Percentiles rank a stretch among this genome's conserved stretches.
phyloP scores from a whole-genome alignment of 1,139 yeast species.

The Saccharomycopsis hybrid region DNA sequence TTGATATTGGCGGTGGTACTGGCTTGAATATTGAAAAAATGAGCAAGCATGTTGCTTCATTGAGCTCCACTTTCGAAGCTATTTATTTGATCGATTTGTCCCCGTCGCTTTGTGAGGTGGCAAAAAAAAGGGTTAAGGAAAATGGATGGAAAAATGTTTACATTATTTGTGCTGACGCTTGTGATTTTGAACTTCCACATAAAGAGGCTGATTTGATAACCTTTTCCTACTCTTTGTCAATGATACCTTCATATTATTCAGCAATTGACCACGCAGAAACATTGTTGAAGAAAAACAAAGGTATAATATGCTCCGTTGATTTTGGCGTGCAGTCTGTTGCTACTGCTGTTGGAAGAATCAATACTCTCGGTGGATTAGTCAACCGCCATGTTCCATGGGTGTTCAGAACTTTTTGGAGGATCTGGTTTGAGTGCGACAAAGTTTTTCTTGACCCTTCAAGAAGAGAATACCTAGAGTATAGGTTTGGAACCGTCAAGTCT shows the following conservation, averaged over 20 bases:
- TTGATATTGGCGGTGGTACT: slow-evolving; percentile 83
- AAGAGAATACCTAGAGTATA: slow-evolving; percentile 75
- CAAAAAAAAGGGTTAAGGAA: slow-evolving; percentile 48
- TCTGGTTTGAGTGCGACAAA: slow-evolving; percentile 83
- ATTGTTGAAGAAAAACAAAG: slow-evolving; percentile 45
- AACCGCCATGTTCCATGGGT: slow-evolving; percentile 73
- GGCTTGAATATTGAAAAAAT: slow-evolving; percentile 76
- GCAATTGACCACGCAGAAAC: slow-evolving; percentile 65
- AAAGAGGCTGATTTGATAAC: slow-evolving; percentile 59
- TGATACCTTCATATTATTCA: slow-evolving; percentile 79
- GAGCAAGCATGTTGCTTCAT: slow-evolving; percentile 48
- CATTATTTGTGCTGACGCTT: slow-evolving; percentile 69
- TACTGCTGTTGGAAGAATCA: slow-evolving; percentile 61
- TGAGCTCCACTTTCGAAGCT: slow-evolving; percentile 46
- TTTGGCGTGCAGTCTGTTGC: slow-evolving; percentile 71
- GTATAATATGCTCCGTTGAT: slow-evolving; percentile 66
- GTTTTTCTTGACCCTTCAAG: slow-evolving; percentile 75
- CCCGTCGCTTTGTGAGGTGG: slow-evolving; percentile 69
- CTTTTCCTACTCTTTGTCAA: slow-evolving; percentile 71
- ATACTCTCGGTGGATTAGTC: slow-evolving; percentile 67
- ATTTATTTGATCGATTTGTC: slow-evolving; percentile 71
- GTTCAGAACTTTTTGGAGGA: slow-evolving; percentile 73
- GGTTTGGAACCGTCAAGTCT: slow-evolving; percentile 73
- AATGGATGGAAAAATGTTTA: slow-evolving; percentile 60
- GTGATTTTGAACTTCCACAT: slow-evolving; percentile 48